Percentiles rank a stretch among this genome's conserved stretches.
phyloP scores from a whole-genome alignment of 768 basidiomycete species.

The Phaffia australis region DNA sequence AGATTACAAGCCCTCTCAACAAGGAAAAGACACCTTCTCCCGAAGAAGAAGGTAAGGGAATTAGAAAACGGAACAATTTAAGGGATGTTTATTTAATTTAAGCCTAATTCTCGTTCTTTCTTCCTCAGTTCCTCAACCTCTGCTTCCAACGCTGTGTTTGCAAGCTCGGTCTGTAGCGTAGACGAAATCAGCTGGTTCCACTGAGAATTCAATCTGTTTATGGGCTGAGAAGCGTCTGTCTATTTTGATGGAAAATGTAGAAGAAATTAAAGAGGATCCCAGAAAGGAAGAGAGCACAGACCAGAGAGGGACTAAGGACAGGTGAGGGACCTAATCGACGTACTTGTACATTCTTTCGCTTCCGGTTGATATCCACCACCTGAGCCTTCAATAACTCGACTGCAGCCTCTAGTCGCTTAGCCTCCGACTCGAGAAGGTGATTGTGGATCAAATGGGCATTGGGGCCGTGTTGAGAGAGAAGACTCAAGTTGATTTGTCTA shows the following conservation, averaged over 20 bases:
- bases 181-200: slow-evolving; percentile 90
- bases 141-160: slow-evolving; percentile 73
- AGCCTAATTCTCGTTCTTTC: slow-evolving; percentile 9
- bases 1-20: too few species aligned
- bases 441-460: slow-evolving; percentile 92
- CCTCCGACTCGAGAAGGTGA: slow-evolving; percentile 67
- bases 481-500: slow-evolving; percentile 70
- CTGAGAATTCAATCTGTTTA: slow-evolving; percentile 67
- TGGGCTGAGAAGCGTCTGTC: slow-evolving; percentile 66
- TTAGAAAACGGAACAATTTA: too few species aligned
- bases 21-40: too few species aligned
- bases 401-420: slow-evolving; percentile 57
- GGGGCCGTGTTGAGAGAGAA: slow-evolving; percentile 73
- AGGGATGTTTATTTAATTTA: neutral
- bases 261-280: slow-evolving; percentile 1
- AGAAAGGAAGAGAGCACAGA: neutral
- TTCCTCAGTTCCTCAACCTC: slow-evolving; percentile 46
- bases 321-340: slow-evolving; percentile 27
- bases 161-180: slow-evolving; percentile 90
- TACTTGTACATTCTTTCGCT: slow-evolving; percentile 76
- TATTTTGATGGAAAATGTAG: slow-evolving; percentile 34
- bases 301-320: neutral
- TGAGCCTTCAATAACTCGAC: slow-evolving; percentile 67
- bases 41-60: too few species aligned
- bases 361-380: slow-evolving; percentile 75